Conservation (phyloP, 352 stramenopile genomes). For the Peronospora tabacina region DNA sequence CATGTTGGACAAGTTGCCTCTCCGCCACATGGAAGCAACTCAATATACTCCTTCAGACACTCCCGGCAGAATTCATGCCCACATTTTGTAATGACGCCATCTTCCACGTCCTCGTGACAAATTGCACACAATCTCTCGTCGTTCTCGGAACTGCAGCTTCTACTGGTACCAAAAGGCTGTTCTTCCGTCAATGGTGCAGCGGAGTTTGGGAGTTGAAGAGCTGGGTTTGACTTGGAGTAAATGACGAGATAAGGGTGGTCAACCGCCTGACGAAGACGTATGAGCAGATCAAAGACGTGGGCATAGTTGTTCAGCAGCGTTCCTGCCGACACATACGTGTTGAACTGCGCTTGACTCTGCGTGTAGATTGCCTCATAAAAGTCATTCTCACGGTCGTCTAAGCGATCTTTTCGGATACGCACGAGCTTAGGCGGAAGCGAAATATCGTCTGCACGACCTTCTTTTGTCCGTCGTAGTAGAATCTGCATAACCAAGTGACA, state of each 20-base stretch:
- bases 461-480: constrained; percentile 96
- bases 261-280: constrained; percentile 95
- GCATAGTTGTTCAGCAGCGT: constrained; percentile 99
- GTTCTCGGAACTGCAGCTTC: constrained; percentile 21
- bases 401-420: constrained; percentile 68
- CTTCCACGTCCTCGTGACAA: constrained; percentile 90
- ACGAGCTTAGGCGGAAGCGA: constrained; percentile 85
- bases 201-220: constrained; percentile 49
- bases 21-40: constrained; percentile 52
- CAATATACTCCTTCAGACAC: constrained; percentile 76
- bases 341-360: constrained; percentile 95
- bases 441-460: constrained; percentile 94
- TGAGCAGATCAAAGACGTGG: constrained; percentile 97
- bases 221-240: constrained; percentile 84
- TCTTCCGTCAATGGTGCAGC: constrained; percentile 49
- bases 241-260: constrained; percentile 98
- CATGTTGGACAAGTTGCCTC: constrained; percentile 70
- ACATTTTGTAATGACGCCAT: constrained; percentile 87
- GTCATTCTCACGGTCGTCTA: constrained; percentile 92
- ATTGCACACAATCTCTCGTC: constrained; percentile 71
- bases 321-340: constrained; percentile 95
- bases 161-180: constrained; percentile 41
- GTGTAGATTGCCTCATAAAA: constrained; percentile 99
- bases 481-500: constrained; percentile 46
- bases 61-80: constrained; percentile 88